Conservation (phyloP, 2,329 filamentous ascomycete genomes). For the Epichloe bromicola region DNA sequence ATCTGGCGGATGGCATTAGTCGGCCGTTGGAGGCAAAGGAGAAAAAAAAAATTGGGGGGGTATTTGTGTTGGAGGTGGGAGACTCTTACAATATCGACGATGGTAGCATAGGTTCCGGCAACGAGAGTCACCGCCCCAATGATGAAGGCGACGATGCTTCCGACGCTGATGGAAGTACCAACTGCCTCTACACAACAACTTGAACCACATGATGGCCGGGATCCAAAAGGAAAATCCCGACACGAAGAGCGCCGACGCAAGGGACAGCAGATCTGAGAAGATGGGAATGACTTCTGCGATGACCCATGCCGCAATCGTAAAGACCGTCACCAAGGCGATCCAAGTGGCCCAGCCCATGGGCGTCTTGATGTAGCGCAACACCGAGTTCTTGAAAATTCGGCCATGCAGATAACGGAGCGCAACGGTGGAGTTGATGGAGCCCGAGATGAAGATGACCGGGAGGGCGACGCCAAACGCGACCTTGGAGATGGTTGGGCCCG, state of each 20-base stretch:
- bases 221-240: conserved; percentile 25
- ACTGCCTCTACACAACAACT: conserved; percentile 19
- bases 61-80: background rate
- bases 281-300: conserved; percentile 61
- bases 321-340: conserved; percentile 39
- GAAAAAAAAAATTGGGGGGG: background rate
- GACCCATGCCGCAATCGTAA: conserved; percentile 54
- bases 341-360: conserved; percentile 38
- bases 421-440: conserved; percentile 50
- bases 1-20: conserved; percentile 7
- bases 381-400: conserved; percentile 27
- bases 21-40: background rate
- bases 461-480: conserved; percentile 57
- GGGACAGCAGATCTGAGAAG: conserved; percentile 51
- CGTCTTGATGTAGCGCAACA: conserved; percentile 35
- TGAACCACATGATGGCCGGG: conserved; percentile 28
- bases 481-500: conserved; percentile 45
- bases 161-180: conserved; percentile 13
- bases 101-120: conserved; percentile 17
- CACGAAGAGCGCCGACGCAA: conserved; percentile 35
- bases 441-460: conserved; percentile 62
- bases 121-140: conserved; percentile 15
- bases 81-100: conserved; percentile 18
- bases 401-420: conserved; percentile 33
- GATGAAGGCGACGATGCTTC: conserved; percentile 15